A percentile compares a stretch with the other conserved stretches of the same genome.
Evolutionary conservation across 352 stramenopile genomes (phyloP).

Genomic region (Pythium phragmitis): DNA sequence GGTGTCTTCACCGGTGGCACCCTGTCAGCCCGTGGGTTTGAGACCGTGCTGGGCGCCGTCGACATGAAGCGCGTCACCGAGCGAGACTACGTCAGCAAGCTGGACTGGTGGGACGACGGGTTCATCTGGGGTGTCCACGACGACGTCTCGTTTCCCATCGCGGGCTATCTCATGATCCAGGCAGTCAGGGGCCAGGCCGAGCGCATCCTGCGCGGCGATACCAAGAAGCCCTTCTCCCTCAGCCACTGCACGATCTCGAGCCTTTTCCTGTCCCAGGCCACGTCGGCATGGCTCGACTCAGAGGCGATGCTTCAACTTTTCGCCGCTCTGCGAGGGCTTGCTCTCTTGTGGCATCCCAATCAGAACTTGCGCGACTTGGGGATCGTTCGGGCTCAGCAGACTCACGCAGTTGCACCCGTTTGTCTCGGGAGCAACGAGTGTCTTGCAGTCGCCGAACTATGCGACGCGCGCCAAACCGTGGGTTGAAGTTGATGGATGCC

Average conservation of each 20-base stretch:
- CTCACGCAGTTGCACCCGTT: no score
- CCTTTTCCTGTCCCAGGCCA: conserved; percentile 9
- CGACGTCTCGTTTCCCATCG: conserved; percentile 47
- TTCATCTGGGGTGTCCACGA: conserved; percentile 56
- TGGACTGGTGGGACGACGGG: conserved; percentile 33
- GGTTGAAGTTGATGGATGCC: neutral
- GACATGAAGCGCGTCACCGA: conserved; percentile 40
- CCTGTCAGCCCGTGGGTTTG: conserved; percentile 47
- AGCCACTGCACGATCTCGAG: conserved; percentile 57
- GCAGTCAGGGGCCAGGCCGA: conserved; percentile 35
- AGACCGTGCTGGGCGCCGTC: conserved; percentile 35
- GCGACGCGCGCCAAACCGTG: neutral
- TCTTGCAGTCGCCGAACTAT: neutral
- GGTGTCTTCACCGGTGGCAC: conserved; percentile 55
- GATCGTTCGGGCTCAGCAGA: no score
- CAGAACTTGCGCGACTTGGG: no score
- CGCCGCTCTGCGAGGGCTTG: conserved; percentile 21
- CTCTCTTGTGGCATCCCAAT: no score
- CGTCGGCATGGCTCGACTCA: conserved; percentile 38
- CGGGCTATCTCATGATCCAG: conserved; percentile 46
- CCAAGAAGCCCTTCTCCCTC: conserved; percentile 52
- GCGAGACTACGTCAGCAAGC: conserved; percentile 27
- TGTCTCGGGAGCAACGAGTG: no score
- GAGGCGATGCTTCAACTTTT: conserved; percentile 38
- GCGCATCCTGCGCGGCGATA: conserved; percentile 18